Percentiles rank a stretch among this genome's conserved stretches.
Conservation (phyloP, 2,329 filamentous ascomycete genomes). For the Cordyceps cateniannulata region DNA sequence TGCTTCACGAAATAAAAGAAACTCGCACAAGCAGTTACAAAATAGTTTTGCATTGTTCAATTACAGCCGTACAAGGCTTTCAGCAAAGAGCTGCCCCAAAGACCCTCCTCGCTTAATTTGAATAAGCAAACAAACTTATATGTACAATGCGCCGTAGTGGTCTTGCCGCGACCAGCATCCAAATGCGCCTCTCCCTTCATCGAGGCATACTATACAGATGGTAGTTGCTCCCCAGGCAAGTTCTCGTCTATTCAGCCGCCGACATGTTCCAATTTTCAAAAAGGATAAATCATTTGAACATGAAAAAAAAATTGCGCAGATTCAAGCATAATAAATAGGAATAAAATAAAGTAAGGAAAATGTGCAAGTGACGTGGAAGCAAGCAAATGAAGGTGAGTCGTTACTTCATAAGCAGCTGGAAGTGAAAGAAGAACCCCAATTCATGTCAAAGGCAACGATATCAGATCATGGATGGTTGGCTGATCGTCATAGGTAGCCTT, state of each 20-base stretch:
- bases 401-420: conserved; percentile 7
- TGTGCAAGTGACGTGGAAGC: conserved; percentile 5
- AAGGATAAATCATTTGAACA: conserved; percentile 18
- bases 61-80: conserved; percentile 7
- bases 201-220: conserved; percentile 6
- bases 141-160: conserved; percentile 10
- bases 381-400: conserved; percentile 17
- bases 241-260: conserved; percentile 4
- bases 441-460: not conserved
- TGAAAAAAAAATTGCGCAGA: conserved; percentile 8
- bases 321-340: conserved; percentile 13
- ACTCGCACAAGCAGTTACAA: not conserved
- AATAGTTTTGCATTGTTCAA: conserved; percentile 5
- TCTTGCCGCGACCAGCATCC: not conserved
- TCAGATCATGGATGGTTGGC: conserved; percentile 46
- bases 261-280: not conserved
- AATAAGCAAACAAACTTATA: conserved; percentile 4
- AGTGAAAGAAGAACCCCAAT: conserved; percentile 7
- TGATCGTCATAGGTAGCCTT: conserved; percentile 59
- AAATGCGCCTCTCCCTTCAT: not conserved
- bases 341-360: conserved; percentile 7
- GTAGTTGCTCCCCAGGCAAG: conserved; percentile 1
- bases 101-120: not conserved
- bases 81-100: not conserved
- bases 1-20: not conserved